phyloP scores from a whole-genome alignment of 176 grass and related monocot species.

The Carex littledalei region DNA sequence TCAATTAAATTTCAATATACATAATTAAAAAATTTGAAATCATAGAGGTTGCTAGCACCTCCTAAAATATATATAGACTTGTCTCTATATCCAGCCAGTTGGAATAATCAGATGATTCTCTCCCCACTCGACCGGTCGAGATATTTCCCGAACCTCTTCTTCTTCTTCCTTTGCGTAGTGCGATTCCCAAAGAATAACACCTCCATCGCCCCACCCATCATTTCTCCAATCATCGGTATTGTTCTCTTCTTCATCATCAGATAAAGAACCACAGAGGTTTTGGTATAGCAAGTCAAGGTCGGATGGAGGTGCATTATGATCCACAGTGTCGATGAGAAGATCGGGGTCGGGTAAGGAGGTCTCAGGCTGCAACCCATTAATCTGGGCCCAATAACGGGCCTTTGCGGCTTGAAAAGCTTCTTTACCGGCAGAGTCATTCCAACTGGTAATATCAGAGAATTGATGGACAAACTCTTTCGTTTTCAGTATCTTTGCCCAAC shows the following conservation, averaged over 20 bases:
- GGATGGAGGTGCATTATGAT: not conserved
- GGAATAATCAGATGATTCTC: no score
- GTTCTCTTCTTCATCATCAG: not conserved
- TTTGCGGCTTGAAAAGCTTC: constrained; percentile 24
- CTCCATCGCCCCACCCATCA: not conserved
- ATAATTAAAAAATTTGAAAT: no score
- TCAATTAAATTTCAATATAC: no score
- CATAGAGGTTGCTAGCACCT: no score
- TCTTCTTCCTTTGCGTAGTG: not conserved
- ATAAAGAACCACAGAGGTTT: not conserved
- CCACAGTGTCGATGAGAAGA: constrained; percentile 17
- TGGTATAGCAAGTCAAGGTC: not conserved
- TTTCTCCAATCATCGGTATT: not conserved
- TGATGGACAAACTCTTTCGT: not conserved
- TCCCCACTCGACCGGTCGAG: no score
- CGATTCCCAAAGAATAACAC: not conserved
- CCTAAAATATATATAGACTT: no score
- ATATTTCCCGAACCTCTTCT: no score
- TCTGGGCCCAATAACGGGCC: constrained; percentile 31
- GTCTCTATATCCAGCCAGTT: no score
- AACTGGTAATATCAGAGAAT: not conserved
- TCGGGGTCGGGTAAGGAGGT: not conserved
- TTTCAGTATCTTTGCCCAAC: constrained; percentile 26
- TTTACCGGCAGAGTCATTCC: constrained; percentile 35
- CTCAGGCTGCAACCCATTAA: constrained; percentile 12